Base-by-base conservation (phyloP, 1,139 yeast genomes). In the Scheffersomyces segobiensis region DNA sequence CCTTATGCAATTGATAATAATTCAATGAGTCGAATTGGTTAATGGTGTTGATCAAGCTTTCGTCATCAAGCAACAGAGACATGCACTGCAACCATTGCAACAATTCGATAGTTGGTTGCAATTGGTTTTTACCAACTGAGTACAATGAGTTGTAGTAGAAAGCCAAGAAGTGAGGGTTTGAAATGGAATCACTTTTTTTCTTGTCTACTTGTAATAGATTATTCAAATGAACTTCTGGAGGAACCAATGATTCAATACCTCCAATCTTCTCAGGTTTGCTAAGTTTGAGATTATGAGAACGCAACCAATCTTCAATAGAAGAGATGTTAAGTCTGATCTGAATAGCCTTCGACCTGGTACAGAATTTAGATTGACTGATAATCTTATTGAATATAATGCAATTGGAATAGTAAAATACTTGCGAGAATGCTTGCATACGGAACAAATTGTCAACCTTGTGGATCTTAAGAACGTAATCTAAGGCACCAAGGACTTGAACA, bases 21-120 rank as follows among this genome's bases (percentile, higher is more conserved):
- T 89, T 89, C 57, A 95, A 76, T 12, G 80, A 78, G 52, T 79
- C 88, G 70, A 82, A 86, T 71, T 81, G 85, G 61, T 75, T 83
- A 59, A 85, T 79, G 56, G 89, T 88, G 67, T 78, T 83, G 63
- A 76, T 84, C 71, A 87, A 82, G 65, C 78, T 83, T 67, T 79
- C 88, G 56, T 84, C 87, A 60, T 83, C 84, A 20, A 73, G 74
- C 52, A 88, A 71, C 48, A 85, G 81, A 0, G 97, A 86, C 74
- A 93, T 85, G 55, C 95, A 89, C 71, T 95, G 98, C 55, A 93
- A 76, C 93, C 97, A 93, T 71, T 95, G 98, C 59, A 95, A 75
- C 46, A 95, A 73, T 70, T 93, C 96, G 57, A 89, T 85, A 1
- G 91, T 79, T 1, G 97, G 93, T 59, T 84, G 85, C 58, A 93